Percentiles rank a stretch among this genome's conserved stretches.
These are phyloP conservation scores for Moesziomyces sp. DNA, from an alignment of 1,284 basidiomycete species.

Conservation along the genomic window DNA sequence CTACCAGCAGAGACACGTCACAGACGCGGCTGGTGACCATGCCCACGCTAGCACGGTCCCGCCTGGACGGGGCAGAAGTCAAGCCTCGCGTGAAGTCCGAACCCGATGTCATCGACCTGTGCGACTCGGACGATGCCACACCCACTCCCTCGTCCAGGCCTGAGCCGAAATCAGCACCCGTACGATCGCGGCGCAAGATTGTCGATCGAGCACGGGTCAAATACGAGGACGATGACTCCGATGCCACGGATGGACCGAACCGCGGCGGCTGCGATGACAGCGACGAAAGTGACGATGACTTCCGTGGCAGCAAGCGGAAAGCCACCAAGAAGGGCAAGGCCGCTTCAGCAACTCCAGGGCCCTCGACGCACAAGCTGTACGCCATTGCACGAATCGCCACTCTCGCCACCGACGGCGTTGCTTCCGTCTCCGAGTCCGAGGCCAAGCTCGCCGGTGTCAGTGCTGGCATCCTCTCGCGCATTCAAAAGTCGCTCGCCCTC, in stretches of 20 bases:
- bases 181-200: not conserved
- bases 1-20: not conserved
- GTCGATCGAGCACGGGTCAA: slow-evolving; percentile 1
- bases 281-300: slow-evolving; percentile 9
- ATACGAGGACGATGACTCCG: not conserved
- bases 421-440: slow-evolving; percentile 14
- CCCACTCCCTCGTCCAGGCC: not conserved
- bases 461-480: slow-evolving; percentile 44
- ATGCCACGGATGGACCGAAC: not conserved
- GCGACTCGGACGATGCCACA: slow-evolving; percentile 19
- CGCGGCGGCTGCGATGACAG: not conserved
- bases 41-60: not conserved
- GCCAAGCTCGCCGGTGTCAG: slow-evolving; percentile 34
- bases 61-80: not conserved
- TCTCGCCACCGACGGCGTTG: slow-evolving; percentile 37
- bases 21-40: not conserved
- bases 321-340: not conserved
- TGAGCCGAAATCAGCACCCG: not conserved
- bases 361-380: slow-evolving; percentile 27
- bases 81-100: slow-evolving; percentile 21
- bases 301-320: slow-evolving; percentile 3
- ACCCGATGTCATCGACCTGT: slow-evolving; percentile 29
- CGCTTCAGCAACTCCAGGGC: not conserved
- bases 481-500: slow-evolving; percentile 47
- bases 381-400: slow-evolving; percentile 34